phyloP scores from a whole-genome alignment of 495 filamentous ascomycete species.

The Aspergillus homomorphus region DNA sequence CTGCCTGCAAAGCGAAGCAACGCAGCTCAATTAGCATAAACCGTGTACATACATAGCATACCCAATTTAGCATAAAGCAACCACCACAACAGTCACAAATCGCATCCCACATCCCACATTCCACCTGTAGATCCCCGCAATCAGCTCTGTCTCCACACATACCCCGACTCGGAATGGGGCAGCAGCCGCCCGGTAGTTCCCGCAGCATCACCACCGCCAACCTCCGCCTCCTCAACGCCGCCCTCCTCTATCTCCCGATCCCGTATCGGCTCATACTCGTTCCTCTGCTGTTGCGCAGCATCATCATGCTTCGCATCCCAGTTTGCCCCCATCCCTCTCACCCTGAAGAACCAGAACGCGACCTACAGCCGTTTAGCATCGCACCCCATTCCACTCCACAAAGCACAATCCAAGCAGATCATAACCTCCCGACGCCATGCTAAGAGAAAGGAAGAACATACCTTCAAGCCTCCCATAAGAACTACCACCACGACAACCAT shows the following conservation, averaged over 20 bases:
- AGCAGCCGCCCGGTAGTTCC: not conserved
- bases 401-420: not conserved
- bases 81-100: not conserved
- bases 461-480: constrained; percentile 16
- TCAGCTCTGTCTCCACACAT: not conserved
- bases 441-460: constrained; percentile 11
- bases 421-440: too few relatives aligned
- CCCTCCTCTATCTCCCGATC: constrained; percentile 12
- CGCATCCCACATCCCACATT: too few relatives aligned
- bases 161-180: not conserved
- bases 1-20: too few relatives aligned
- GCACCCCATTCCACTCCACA: not conserved
- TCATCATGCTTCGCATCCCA: not conserved
- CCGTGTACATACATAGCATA: not conserved
- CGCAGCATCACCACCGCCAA: constrained; percentile 4
- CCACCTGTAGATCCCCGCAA: too few relatives aligned
- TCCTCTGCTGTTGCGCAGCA: not conserved
- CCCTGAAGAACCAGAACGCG: constrained; percentile 3
- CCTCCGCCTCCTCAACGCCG: constrained; percentile 2
- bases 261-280: constrained; percentile 15
- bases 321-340: constrained; percentile 10
- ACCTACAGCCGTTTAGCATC: constrained; percentile 1
- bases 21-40: too few relatives aligned
- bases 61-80: not conserved
- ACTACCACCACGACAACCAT: constrained; percentile 25